Percentiles rank a stretch among this genome's conserved stretches.
phyloP scores from a whole-genome alignment of 2,329 filamentous ascomycete species.

The Cercospora nicotianae region DNA sequence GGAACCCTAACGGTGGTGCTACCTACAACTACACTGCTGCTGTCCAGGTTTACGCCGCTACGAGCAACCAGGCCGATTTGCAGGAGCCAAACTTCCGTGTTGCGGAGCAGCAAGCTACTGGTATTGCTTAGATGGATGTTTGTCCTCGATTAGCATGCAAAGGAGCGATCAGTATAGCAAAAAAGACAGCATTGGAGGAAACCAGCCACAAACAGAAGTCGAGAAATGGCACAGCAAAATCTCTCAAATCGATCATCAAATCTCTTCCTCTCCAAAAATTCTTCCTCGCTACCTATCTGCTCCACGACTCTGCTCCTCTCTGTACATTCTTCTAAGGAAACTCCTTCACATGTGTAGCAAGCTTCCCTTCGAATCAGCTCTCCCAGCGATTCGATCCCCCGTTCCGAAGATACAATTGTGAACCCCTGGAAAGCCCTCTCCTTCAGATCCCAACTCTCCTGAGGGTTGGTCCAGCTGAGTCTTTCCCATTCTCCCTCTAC shows the following conservation, averaged over 20 bases:
- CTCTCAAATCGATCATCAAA: background rate
- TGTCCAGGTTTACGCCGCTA: constrained; percentile 27
- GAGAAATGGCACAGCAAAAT: background rate
- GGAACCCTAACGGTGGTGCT: background rate
- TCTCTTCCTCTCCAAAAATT: background rate
- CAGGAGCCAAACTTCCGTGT: constrained; percentile 27
- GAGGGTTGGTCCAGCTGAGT: background rate
- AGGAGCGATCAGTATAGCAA: background rate
- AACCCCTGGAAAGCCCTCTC: background rate
- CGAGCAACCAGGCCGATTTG: constrained; percentile 22
- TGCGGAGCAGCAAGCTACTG: constrained; percentile 18
- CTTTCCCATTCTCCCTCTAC: background rate
- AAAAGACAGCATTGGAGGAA: background rate
- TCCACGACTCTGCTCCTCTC: background rate
- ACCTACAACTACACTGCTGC: constrained; percentile 25
- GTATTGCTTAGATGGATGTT: constrained; percentile 15
- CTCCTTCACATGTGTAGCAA: background rate
- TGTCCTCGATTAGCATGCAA: background rate
- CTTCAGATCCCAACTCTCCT: background rate
- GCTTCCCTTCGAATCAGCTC: background rate
- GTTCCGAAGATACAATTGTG: background rate
- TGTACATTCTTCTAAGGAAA: background rate
- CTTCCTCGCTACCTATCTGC: background rate
- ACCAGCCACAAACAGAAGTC: background rate
- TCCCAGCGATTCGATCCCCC: background rate